A percentile compares a stretch with the other conserved stretches of the same genome.
These are phyloP conservation scores for Sonneratia alba DNA, from an alignment of 345 rosid genomes.

Conservation along the genomic window DNA sequence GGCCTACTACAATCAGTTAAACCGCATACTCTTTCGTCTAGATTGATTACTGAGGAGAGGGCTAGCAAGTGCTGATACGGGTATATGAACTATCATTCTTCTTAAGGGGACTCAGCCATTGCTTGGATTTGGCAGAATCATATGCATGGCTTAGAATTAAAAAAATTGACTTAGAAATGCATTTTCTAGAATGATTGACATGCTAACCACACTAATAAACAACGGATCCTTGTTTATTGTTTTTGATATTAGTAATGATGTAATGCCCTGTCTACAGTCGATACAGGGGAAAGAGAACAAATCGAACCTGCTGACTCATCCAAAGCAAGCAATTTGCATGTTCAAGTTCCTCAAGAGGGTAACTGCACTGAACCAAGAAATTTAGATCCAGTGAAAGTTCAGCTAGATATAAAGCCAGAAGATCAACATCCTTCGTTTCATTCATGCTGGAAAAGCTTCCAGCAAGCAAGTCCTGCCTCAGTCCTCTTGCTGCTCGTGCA, in stretches of 20 bases:
- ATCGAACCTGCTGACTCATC: conserved; percentile 2
- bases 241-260: background rate
- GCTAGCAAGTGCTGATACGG: background rate
- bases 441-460: conserved; percentile 13
- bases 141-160: background rate
- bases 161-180: background rate
- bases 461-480: conserved; percentile 13
- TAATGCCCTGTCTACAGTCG: conserved; percentile 7
- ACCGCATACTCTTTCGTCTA: background rate
- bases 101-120: background rate
- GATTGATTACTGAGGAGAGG: background rate
- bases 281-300: conserved; percentile 5
- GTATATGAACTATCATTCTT: background rate
- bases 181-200: background rate
- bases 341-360: conserved; percentile 7
- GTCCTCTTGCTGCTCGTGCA: conserved; percentile 27
- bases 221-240: background rate
- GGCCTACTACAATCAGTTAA: background rate
- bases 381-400: conserved; percentile 5
- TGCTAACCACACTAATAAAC: background rate
- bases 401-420: conserved; percentile 5
- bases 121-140: background rate
- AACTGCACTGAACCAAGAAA: background rate
- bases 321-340: background rate
- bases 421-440: conserved; percentile 5